Base-by-base conservation (phyloP, 2,329 filamentous ascomycete genomes). In the Botryotinia convoluta region DNA sequence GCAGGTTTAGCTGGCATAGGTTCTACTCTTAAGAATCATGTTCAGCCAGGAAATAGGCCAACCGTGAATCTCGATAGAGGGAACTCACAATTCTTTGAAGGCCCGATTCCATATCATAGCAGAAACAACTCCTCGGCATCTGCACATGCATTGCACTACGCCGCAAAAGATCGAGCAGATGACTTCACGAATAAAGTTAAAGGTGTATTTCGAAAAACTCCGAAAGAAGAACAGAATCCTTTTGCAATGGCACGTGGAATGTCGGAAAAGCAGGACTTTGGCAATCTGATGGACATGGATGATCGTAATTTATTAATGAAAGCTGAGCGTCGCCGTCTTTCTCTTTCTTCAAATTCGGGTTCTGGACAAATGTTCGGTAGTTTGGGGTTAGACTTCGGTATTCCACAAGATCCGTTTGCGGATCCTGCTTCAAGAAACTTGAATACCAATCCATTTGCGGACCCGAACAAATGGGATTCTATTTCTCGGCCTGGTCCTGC, bases 11-110 rank as follows among this genome's bases (percentile, higher is more conserved):
- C 71, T 32, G 77, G 77, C 14, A 61, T 79, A n/a, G 78, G 77
- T 64, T 72, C 77, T 18, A 76, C 78, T 20, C 67, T 80, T 48
- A 81, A 78, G 63, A 74, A 77, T 44, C 80, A 78, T 62, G 74
- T 79, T 22, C 74, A 74, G 42, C 72, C 76, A 48, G 74, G 82
- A 72, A 81, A 79, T 64, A 81, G 80, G 14, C 81, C 84, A 3
- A 83, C 82, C 64, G 84, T 88, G 44, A 84, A 88, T 73, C 82
- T 88, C 75, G 84, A 88, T 79, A 82, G 86, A 65, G 85, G 86
- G 10, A 87, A 86, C 76, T 87, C 87, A 14, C 87, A 88, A 76
- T 87, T 86, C 74, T 81, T 83, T 20, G 78, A 80, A 8, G 79
- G 79, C 4, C 77, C 76, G 37, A 77, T 79, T 44, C 73, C 79